These are phyloP conservation scores for Neurospora tetraspora DNA, from an alignment of 495 filamentous ascomycete species.

Conservation along the genomic window DNA sequence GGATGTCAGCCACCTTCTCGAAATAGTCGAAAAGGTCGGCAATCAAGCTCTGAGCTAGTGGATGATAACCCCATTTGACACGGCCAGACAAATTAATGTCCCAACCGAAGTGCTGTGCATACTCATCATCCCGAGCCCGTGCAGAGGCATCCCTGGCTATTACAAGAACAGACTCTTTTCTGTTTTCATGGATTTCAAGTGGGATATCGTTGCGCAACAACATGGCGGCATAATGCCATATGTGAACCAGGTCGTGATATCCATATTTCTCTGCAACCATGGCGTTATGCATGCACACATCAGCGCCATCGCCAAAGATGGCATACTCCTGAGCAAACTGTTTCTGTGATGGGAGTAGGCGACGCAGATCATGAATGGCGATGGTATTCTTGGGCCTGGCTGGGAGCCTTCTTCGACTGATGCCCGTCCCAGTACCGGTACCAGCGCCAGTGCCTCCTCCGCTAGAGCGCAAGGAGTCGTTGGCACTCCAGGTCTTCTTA, in stretches of 20 bases:
- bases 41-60: slow-evolving; percentile 70
- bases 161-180: slow-evolving; percentile 47
- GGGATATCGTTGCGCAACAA: slow-evolving; percentile 69
- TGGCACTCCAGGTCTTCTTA: slow-evolving; percentile 35
- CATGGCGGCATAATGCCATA: slow-evolving; percentile 74
- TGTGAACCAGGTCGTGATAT: slow-evolving; percentile 61
- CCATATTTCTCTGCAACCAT: slow-evolving; percentile 64
- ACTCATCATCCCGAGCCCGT: slow-evolving; percentile 35
- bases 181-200: slow-evolving; percentile 45
- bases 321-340: slow-evolving; percentile 67
- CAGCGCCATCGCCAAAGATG: slow-evolving; percentile 70
- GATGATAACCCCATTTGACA: slow-evolving; percentile 80
- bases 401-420: slow-evolving; percentile 28
- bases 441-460: slow-evolving; percentile 41
- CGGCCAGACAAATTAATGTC: slow-evolving; percentile 39
- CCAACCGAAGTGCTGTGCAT: slow-evolving; percentile 3
- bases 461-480: slow-evolving; percentile 38
- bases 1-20: slow-evolving; percentile 68
- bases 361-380: slow-evolving; percentile 57
- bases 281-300: slow-evolving; percentile 77
- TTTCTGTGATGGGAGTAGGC: slow-evolving; percentile 64
- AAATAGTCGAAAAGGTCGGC: slow-evolving; percentile 62
- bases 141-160: slow-evolving; percentile 48
- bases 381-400: slow-evolving; percentile 46
- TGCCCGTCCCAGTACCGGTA: slow-evolving; percentile 42